Evolutionary conservation across 1,284 basidiomycete species (phyloP).

Genomic region (Chondrostereum purpureum): DNA sequence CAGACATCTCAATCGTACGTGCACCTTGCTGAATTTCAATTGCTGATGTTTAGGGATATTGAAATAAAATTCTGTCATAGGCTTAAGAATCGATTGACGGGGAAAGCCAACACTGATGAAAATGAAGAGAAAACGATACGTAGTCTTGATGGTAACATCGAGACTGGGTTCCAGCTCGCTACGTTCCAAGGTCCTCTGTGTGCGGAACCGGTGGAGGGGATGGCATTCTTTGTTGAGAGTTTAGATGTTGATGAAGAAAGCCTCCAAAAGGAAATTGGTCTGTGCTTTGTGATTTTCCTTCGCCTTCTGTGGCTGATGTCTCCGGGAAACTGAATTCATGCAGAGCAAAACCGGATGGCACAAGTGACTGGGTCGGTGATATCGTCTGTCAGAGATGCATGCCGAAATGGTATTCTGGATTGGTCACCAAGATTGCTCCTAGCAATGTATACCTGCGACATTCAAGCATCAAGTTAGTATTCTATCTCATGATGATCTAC

Average conservation of each 20-base stretch:
- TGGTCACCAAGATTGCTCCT: conserved; percentile 98
- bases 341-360: conserved; percentile 61
- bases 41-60: conserved; percentile 6
- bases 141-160: conserved; percentile 80
- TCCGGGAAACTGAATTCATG: too few relatives aligned
- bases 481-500: neutral
- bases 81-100: conserved; percentile 41
- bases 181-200: conserved; percentile 93
- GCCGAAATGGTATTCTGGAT: conserved; percentile 83
- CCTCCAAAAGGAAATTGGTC: conserved; percentile 60
- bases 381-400: conserved; percentile 84
- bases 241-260: conserved; percentile 59
- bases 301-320: conserved; percentile 9
- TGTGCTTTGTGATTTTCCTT: conserved; percentile 19
- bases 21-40: conserved; percentile 3
- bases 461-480: conserved; percentile 88
- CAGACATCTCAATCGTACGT: conserved; percentile 47
- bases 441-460: conserved; percentile 99
- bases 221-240: conserved; percentile 87
- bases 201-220: conserved; percentile 89
- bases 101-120: conserved; percentile 25
- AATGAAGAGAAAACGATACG: conserved; percentile 27
- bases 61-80: conserved; percentile 26
- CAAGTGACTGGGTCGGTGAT: conserved; percentile 89
- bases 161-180: conserved; percentile 94